These are phyloP conservation scores for Talaromyces sp. DNA, from an alignment of 2,329 filamentous ascomycete species.

Conservation along the genomic window DNA sequence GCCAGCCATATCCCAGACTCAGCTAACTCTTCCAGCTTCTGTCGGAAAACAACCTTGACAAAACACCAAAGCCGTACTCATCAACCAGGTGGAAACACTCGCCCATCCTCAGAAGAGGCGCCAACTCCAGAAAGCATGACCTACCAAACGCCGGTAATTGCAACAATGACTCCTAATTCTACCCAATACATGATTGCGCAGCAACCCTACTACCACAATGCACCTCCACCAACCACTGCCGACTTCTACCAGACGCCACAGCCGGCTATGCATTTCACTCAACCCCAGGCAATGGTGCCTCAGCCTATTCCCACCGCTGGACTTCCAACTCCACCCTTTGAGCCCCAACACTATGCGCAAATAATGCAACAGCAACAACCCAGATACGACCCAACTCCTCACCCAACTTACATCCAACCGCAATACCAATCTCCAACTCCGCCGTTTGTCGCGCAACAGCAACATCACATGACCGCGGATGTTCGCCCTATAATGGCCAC, in stretches of 20 bases:
- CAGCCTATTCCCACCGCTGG: slow-evolving; percentile 34
- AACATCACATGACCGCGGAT: slow-evolving; percentile 17
- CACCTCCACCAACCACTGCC: slow-evolving; percentile 33
- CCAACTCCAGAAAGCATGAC: slow-evolving; percentile 35
- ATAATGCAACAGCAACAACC: slow-evolving; percentile 32
- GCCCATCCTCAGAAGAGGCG: slow-evolving; percentile 38
- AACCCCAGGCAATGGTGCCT: slow-evolving; percentile 33
- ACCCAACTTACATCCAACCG: slow-evolving; percentile 3
- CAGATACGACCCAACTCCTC: slow-evolving; percentile 1
- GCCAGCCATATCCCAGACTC: not conserved
- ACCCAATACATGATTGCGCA: slow-evolving; percentile 39
- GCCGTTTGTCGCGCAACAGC: slow-evolving; percentile 3
- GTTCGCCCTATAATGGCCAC: not conserved
- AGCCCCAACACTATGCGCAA: slow-evolving; percentile 33
- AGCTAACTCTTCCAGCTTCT: slow-evolving; percentile 32
- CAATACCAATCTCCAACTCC: slow-evolving; percentile 9
- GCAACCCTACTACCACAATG: slow-evolving; percentile 37
- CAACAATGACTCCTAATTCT: slow-evolving; percentile 30
- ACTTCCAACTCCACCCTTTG: slow-evolving; percentile 18
- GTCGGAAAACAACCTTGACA: slow-evolving; percentile 43
- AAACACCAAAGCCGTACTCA: slow-evolving; percentile 44
- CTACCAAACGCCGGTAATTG: slow-evolving; percentile 34
- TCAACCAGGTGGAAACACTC: slow-evolving; percentile 34
- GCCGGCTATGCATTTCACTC: slow-evolving; percentile 30
- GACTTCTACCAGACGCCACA: slow-evolving; percentile 39